Conservation (phyloP, 1,139 yeast species). For the Lodderomyces oxycetoniae region DNA sequence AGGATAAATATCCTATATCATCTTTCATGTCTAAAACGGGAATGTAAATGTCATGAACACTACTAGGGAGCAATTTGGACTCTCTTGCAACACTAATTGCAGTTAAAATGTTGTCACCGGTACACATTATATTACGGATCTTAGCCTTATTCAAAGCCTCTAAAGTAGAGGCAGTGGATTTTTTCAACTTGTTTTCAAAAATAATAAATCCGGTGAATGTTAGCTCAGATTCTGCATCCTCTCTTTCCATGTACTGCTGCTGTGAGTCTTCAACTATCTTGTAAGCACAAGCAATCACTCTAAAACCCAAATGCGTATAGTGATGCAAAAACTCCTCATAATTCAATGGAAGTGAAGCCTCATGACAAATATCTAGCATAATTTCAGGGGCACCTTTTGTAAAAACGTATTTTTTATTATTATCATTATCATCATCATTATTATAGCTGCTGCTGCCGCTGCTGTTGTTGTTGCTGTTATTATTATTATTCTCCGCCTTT, state of each 20-base stretch:
- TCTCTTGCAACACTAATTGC: constrained; percentile 92
- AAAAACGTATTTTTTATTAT: constrained; percentile 40
- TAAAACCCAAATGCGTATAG: constrained; percentile 88
- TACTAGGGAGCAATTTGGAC: constrained; percentile 56
- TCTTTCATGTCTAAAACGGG: constrained; percentile 53
- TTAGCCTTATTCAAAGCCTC: constrained; percentile 55
- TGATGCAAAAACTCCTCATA: constrained; percentile 70
- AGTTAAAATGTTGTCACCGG: constrained; percentile 93
- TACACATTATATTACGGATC: constrained; percentile 89
- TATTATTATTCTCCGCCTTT: neutral
- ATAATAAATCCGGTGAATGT: constrained; percentile 82
- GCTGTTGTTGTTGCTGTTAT: too few relatives aligned
- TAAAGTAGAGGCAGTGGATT: constrained; percentile 60
- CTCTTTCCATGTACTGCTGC: constrained; percentile 35
- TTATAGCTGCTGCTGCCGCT: too few relatives aligned
- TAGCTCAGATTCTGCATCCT: constrained; percentile 61
- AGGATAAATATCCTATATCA: constrained; percentile 35
- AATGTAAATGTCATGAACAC: constrained; percentile 51
- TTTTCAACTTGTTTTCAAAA: constrained; percentile 85
- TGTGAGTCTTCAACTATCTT: constrained; percentile 32
- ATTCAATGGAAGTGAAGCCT: constrained; percentile 65
- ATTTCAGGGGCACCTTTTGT: constrained; percentile 98
- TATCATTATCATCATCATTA: too few relatives aligned
- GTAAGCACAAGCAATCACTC: constrained; percentile 93
- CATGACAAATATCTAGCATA: constrained; percentile 72